Evolutionary conservation across 192 early-diverging fungal species (phyloP).

Genomic region (Coemansia sp.): DNA sequence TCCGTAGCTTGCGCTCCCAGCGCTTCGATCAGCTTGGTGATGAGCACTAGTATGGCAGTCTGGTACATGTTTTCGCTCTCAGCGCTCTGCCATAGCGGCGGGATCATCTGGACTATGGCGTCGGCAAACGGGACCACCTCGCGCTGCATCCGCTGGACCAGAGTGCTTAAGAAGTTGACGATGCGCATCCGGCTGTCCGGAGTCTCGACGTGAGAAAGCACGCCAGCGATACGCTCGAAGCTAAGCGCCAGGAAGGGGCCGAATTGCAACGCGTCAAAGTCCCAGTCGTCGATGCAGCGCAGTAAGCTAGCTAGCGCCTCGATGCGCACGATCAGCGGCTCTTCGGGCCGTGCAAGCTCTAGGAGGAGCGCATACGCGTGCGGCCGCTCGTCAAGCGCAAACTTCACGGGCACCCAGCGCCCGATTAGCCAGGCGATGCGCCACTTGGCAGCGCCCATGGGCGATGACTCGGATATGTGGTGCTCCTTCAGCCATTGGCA

Average conservation of each 20-base stretch:
- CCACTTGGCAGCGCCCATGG: slow-evolving; percentile 57
- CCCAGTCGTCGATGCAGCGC: slow-evolving; percentile 83
- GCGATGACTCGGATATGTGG: slow-evolving; percentile 23
- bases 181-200: slow-evolving; percentile 77
- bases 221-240: slow-evolving; percentile 59
- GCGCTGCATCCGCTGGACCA: slow-evolving; percentile 78
- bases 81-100: slow-evolving; percentile 78
- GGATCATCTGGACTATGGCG: slow-evolving; percentile 73
- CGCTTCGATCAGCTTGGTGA: slow-evolving; percentile 77
- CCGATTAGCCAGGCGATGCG: slow-evolving; percentile 83
- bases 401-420: slow-evolving; percentile 84
- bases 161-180: slow-evolving; percentile 70
- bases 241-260: slow-evolving; percentile 65
- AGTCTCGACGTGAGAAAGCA: slow-evolving; percentile 70
- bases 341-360: slow-evolving; percentile 64
- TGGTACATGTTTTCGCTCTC: slow-evolving; percentile 79
- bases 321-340: slow-evolving; percentile 82
- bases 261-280: slow-evolving; percentile 76
- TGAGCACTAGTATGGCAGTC: slow-evolving; percentile 72
- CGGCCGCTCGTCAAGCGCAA: slow-evolving; percentile 62
- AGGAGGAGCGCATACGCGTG: slow-evolving; percentile 75
- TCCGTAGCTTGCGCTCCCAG: slow-evolving; percentile 70
- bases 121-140: slow-evolving; percentile 76
- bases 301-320: slow-evolving; percentile 69
- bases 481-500: slow-evolving; percentile 71